Evolutionary conservation across 2,329 filamentous ascomycete genomes (phyloP).

Genomic region (Paecilomyces fulvus): DNA sequence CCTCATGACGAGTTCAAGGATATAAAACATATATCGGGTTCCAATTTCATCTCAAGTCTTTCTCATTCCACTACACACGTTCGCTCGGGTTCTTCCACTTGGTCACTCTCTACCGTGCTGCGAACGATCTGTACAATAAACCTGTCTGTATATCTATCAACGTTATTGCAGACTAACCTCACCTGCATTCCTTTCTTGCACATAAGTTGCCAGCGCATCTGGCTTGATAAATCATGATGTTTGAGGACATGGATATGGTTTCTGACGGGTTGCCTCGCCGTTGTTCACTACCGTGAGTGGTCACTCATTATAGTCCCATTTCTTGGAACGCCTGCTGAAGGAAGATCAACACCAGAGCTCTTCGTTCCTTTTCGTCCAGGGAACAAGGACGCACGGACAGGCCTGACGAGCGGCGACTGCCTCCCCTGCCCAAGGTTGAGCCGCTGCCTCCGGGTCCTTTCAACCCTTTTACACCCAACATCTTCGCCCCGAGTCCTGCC

Average conservation of each 20-base stretch:
- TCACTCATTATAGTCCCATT: not conserved
- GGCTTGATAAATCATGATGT: slow-evolving; percentile 11
- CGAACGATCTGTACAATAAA: not conserved
- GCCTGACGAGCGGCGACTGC: slow-evolving; percentile 27
- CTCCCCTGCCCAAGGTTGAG: slow-evolving; percentile 29
- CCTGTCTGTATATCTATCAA: slow-evolving; percentile 2
- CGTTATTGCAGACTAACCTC: not conserved
- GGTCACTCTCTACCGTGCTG: slow-evolving; percentile 2
- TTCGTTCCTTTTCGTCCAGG: slow-evolving; percentile 16
- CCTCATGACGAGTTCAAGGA: not conserved
- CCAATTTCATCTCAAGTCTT: not conserved
- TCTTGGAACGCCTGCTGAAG: slow-evolving; percentile 3
- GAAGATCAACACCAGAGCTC: slow-evolving; percentile 7
- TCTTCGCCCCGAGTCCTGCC: slow-evolving; percentile 23
- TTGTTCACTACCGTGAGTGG: slow-evolving; percentile 29
- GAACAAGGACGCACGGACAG: slow-evolving; percentile 16
- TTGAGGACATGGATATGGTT: slow-evolving; percentile 22
- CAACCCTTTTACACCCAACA: slow-evolving; percentile 24
- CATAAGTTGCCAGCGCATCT: not conserved
- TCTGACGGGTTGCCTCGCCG: slow-evolving; percentile 21
- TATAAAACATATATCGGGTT: slow-evolving; percentile 5
- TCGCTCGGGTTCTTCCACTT: slow-evolving; percentile 1
- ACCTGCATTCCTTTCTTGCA: not conserved
- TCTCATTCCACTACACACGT: slow-evolving; percentile 2
- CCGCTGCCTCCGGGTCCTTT: slow-evolving; percentile 31